These are phyloP conservation scores for Pseudopediastrum boryanum DNA, from an alignment of 139 green algal genomes.

Conservation along the genomic window DNA sequence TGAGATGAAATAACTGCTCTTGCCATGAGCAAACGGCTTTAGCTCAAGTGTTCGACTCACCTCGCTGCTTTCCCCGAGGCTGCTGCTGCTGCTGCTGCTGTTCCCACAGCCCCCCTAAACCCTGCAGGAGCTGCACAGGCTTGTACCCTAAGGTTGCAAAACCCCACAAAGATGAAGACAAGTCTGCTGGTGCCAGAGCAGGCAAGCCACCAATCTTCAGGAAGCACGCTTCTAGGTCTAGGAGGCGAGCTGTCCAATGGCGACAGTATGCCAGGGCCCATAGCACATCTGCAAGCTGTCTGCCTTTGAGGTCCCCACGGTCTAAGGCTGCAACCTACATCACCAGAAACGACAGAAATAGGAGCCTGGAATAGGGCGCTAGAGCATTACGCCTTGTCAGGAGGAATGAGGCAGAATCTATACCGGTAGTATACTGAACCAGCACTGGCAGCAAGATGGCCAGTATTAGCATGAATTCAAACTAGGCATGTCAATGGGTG, in stretches of 20 bases:
- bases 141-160: conserved; percentile 44
- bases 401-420: too few species aligned
- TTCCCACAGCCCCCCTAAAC: neutral
- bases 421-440: too few species aligned
- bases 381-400: neutral
- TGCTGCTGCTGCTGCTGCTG: conserved; percentile 6
- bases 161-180: conserved; percentile 40
- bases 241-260: conserved; percentile 42
- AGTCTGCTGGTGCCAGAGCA: conserved; percentile 4
- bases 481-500: too few species aligned
- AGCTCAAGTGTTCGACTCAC: too few species aligned
- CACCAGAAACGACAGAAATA: neutral
- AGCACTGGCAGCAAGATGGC: too few species aligned
- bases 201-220: neutral
- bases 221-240: conserved; percentile 37
- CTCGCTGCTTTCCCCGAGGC: too few species aligned
- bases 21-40: too few species aligned
- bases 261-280: conserved; percentile 50
- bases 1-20: too few species aligned
- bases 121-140: conserved; percentile 41
- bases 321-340: conserved; percentile 16
- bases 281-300: conserved; percentile 35
- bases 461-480: too few species aligned
- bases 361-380: neutral
- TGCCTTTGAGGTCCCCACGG: conserved; percentile 19